Evolutionary conservation across 768 basidiomycete genomes (phyloP), one percentile per base, ranked within the genome.

Genomic region (Mycena rosella): DNA sequence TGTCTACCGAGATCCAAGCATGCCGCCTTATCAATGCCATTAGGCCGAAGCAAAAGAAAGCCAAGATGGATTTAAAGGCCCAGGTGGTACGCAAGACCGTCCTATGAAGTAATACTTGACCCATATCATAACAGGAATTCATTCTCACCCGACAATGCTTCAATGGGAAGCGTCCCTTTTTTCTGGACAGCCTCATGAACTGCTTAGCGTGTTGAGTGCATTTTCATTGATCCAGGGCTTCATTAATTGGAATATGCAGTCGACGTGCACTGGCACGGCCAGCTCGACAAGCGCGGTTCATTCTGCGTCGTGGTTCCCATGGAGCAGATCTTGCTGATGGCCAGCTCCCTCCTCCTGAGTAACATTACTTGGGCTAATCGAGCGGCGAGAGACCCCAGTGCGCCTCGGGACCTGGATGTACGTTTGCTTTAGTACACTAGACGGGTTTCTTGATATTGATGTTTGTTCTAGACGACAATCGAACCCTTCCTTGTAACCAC

Each of bases 111-210:
- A 30, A 44, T 24, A 20, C 42, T 42, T 44, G 17, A 44, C 30
- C 51, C 32, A 29, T 44, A 59, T 47, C 18, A 11, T 45, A 59
- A 45, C n/a, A 59, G 57, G 57, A 59, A 14, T 59, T 59, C 20
- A 47, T 59, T 4, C 40, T 59, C 18, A 59, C 2, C 20, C 57
- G 57, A 0, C 57, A 59, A 18, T 27, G 57, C 15, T 59, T 59
- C 29, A 45, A 59, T 17, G 57, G 57, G 2, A n/a, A 17, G 11
- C 2, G 44, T 8, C 9, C 27, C 7, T 59, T 59, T 20, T 59
- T 30, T 10, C 15, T 59, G 2, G 57, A 59, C 30, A 45, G 27
- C 18, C 7, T 59, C 4, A 8, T 47, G 3, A 59, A 59, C 17
- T 30, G 42, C 14, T n/a, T 59, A 14, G 44, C 29, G 4, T 32